Conservation (phyloP, 2,329 filamentous ascomycete species). For the Daldinia sp. region DNA sequence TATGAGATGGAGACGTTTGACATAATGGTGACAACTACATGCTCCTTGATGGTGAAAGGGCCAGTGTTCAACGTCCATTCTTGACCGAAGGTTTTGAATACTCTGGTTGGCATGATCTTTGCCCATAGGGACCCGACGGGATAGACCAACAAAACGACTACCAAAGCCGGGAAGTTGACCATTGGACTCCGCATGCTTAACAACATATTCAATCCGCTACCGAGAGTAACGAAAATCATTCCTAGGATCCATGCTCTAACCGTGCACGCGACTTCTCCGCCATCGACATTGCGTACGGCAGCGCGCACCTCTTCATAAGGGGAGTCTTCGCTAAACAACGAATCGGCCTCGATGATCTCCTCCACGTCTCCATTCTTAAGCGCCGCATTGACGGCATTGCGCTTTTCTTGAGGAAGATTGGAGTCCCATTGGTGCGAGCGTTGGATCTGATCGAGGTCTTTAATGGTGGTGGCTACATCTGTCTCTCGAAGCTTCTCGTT, state of each 20-base stretch:
- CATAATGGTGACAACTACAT: constrained; percentile 55
- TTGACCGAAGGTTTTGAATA: constrained; percentile 53
- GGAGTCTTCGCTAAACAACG: constrained; percentile 49
- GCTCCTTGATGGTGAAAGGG: constrained; percentile 57
- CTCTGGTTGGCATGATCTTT: constrained; percentile 51
- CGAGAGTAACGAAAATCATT: constrained; percentile 54
- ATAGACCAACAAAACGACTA: constrained; percentile 54
- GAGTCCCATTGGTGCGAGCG: constrained; percentile 49
- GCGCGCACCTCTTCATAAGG: constrained; percentile 53
- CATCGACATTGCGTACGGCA: constrained; percentile 55
- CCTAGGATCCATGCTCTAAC: constrained; percentile 56
- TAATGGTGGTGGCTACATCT: constrained; percentile 38
- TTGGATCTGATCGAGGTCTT: constrained; percentile 45
- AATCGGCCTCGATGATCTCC: constrained; percentile 46
- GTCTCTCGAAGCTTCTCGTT: constrained; percentile 35
- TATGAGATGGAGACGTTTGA: constrained; percentile 52
- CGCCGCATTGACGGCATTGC: constrained; percentile 45
- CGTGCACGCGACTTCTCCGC: constrained; percentile 54
- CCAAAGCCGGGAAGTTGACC: constrained; percentile 50
- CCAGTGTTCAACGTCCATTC: constrained; percentile 55
- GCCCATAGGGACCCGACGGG: constrained; percentile 56
- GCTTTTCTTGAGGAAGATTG: constrained; percentile 47
- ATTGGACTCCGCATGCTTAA: constrained; percentile 48
- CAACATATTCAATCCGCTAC: constrained; percentile 51
- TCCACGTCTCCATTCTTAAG: constrained; percentile 45